Evolutionary conservation across 116 monocot species (phyloP).

Genomic region (Dioscorea cayenensis): DNA sequence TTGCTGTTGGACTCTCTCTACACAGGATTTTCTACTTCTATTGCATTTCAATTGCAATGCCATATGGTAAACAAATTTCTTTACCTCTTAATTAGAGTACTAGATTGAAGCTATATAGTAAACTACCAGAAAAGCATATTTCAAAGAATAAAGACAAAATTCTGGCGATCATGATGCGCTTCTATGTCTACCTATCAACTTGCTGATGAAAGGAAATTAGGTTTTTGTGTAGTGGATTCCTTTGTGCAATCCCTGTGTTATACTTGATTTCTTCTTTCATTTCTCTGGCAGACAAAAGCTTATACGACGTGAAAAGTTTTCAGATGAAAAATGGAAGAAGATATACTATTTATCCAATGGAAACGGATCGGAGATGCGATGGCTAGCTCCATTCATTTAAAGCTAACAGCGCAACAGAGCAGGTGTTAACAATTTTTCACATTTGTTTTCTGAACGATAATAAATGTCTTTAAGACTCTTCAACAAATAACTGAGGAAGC

Average conservation of each 20-base stretch:
- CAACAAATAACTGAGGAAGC: too few species aligned
- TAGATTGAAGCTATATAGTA: too few species aligned
- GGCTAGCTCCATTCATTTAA: conserved; percentile 76
- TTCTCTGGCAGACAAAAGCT: conserved; percentile 75
- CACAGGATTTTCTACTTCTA: neutral
- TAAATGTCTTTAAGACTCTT: too few species aligned
- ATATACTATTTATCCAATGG: conserved; percentile 89
- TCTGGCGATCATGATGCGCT: too few species aligned
- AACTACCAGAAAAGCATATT: too few species aligned
- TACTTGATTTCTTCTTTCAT: neutral
- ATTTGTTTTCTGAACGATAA: too few species aligned
- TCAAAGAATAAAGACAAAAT: too few species aligned
- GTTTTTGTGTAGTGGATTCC: neutral
- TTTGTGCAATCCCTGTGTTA: neutral
- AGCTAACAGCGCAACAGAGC: neutral
- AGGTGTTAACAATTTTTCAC: too few species aligned
- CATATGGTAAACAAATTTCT: too few species aligned
- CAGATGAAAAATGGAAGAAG: conserved; percentile 89
- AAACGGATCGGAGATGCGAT: conserved; percentile 93
- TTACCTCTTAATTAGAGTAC: too few species aligned
- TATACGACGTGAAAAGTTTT: conserved; percentile 59
- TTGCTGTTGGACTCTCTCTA: neutral
- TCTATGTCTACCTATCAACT: neutral
- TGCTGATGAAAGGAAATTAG: neutral
- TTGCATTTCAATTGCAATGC: too few species aligned